A percentile compares a stretch with the other conserved stretches of the same genome.
phyloP scores from a whole-genome alignment of 495 filamentous ascomycete species.

The Penicillium robsamsonii region DNA sequence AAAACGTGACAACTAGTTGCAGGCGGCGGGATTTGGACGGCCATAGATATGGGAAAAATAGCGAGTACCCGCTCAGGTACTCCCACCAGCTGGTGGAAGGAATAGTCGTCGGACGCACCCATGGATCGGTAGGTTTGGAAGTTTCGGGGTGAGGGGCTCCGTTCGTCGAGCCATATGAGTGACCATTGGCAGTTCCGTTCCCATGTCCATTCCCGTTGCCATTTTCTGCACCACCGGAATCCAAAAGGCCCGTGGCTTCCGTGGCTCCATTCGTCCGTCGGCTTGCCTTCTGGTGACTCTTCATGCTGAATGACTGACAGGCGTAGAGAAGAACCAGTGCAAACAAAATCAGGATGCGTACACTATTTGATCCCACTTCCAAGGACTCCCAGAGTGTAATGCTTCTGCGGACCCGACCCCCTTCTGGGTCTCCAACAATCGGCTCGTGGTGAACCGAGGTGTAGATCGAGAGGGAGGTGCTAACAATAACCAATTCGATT shows the following conservation, averaged over 20 bases:
- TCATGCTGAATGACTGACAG: slow-evolving; percentile 46
- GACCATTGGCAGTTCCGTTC: slow-evolving; percentile 45
- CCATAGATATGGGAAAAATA: slow-evolving; percentile 93
- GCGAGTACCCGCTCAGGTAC: slow-evolving; percentile 81
- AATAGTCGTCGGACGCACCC: slow-evolving; percentile 64
- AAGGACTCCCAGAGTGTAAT: slow-evolving; percentile 65
- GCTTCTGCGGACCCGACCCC: slow-evolving; percentile 42
- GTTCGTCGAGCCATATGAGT: slow-evolving; percentile 50
- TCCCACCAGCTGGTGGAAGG: slow-evolving; percentile 81
- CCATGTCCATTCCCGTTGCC: slow-evolving; percentile 39
- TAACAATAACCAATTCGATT: slow-evolving; percentile 67
- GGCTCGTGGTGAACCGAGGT: slow-evolving; percentile 58
- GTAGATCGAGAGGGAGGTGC: slow-evolving; percentile 60
- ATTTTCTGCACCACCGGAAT: slow-evolving; percentile 41
- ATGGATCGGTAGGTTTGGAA: slow-evolving; percentile 48
- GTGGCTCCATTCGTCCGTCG: slow-evolving; percentile 34
- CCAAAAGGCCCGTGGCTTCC: slow-evolving; percentile 57
- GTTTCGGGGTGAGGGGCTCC: slow-evolving; percentile 36
- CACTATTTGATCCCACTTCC: slow-evolving; percentile 56
- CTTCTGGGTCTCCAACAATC: slow-evolving; percentile 52
- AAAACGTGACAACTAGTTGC: slow-evolving; percentile 70
- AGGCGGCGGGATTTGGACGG: slow-evolving; percentile 68
- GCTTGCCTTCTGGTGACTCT: slow-evolving; percentile 24
- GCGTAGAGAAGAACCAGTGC: slow-evolving; percentile 59
- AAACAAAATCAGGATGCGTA: slow-evolving; percentile 60